phyloP scores from a whole-genome alignment of 2,329 filamentous ascomycete genomes.

The Colletotrichum euphorbiae region DNA sequence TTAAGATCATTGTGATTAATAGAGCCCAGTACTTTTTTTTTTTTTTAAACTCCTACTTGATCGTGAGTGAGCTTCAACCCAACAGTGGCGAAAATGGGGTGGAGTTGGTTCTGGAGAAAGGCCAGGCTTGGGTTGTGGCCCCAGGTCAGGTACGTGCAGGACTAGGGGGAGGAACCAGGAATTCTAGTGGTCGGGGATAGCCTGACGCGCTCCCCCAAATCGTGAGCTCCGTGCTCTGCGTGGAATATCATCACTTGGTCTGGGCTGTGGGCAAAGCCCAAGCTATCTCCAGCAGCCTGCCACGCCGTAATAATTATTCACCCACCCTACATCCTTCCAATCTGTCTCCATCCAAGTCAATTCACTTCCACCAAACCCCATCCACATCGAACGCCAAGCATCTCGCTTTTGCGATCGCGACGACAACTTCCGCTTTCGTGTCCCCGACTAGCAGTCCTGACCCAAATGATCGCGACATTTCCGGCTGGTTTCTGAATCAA shows the following conservation, averaged over 20 bases:
- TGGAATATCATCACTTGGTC: slow-evolving; percentile 35
- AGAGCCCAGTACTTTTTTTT: not conserved
- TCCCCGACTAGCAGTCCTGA: slow-evolving; percentile 10
- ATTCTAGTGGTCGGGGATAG: slow-evolving; percentile 31
- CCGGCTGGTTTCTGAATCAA: slow-evolving; percentile 24
- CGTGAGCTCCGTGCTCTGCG: slow-evolving; percentile 36
- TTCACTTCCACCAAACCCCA: not conserved
- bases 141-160: slow-evolving; percentile 21
- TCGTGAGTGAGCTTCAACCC: no score
- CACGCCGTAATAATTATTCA: slow-evolving; percentile 10
- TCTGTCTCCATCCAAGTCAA: slow-evolving; percentile 2
- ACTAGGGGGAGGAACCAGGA: slow-evolving; percentile 11
- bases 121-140: slow-evolving; percentile 4
- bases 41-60: no score
- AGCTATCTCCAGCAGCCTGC: slow-evolving; percentile 18
- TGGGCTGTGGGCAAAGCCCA: slow-evolving; percentile 37
- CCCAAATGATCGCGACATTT: slow-evolving; percentile 28
- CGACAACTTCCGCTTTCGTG: slow-evolving; percentile 28
- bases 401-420: slow-evolving; percentile 23
- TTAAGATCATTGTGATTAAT: not conserved
- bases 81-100: slow-evolving; percentile 8
- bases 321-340: slow-evolving; percentile 17
- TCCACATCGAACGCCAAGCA: slow-evolving; percentile 2
- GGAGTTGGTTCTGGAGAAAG: slow-evolving; percentile 21
- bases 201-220: slow-evolving; percentile 38